phyloP scores from a whole-genome alignment of 768 basidiomycete genomes.

The Pleurotus tuoliensis region DNA sequence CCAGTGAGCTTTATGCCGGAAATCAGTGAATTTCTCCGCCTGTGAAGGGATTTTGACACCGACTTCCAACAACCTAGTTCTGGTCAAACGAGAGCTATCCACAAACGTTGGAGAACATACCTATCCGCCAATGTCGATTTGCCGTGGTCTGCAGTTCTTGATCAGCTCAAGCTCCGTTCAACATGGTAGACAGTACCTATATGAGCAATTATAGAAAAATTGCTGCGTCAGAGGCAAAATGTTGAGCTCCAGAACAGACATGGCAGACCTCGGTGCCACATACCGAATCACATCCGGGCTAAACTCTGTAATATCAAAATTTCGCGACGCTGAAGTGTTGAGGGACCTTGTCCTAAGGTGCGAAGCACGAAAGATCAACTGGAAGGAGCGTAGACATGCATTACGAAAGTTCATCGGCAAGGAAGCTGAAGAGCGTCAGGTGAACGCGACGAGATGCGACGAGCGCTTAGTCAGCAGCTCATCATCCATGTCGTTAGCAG shows the following conservation, averaged over 20 bases:
- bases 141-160: constrained; percentile 66
- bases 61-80: constrained; percentile 69
- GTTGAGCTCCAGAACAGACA: constrained; percentile 2
- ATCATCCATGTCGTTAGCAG: constrained; percentile 55
- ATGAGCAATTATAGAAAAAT: constrained; percentile 96
- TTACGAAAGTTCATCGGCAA: constrained; percentile 24
- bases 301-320: constrained; percentile 60
- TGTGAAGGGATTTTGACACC: constrained; percentile 8
- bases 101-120: constrained; percentile 30
- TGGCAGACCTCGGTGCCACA: background rate
- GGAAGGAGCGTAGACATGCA: constrained; percentile 21
- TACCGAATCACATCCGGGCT: constrained; percentile 69
- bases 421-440: background rate
- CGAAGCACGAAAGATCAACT: constrained; percentile 22
- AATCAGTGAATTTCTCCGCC: background rate
- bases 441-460: no score
- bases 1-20: constrained; percentile 66
- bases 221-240: constrained; percentile 37
- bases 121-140: constrained; percentile 93
- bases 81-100: constrained; percentile 7
- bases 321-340: constrained; percentile 22
- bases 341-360: constrained; percentile 26
- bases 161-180: background rate
- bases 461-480: no score
- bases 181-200: constrained; percentile 51